Base-by-base conservation (phyloP, 139 green algal species). In the Chlamydomonas sp. region DNA sequence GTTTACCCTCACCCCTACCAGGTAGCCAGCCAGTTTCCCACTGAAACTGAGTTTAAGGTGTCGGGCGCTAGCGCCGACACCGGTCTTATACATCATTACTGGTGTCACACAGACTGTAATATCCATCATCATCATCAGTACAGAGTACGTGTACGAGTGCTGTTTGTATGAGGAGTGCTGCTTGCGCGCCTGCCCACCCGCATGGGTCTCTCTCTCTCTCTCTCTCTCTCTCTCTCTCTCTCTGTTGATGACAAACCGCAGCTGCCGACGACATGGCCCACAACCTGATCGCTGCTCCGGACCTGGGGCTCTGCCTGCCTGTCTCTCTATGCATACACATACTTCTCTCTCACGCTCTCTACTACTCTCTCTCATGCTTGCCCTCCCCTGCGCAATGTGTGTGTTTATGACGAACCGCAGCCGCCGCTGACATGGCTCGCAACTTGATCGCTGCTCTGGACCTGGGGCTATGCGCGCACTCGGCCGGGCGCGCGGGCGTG, bases 351-450 rank as follows among this genome's bases (percentile, higher is more conserved):
- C 43, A 54, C 13, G 16, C 43, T 20, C 43, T 54, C 13, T 20
- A 13, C 43, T 54, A 54, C 43, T 20, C 43, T 54, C 13, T 26
- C 13, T 54, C 43, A 26, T 26, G 20, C 43, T 26, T 20, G 20
- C 43, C 43, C 43, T 20, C 13, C 13, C 43, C 43, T 54, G 20
- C 43, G 16, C 43, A 26, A 54, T 26, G 16, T 54, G 43, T 54
- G 16, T 26, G 16, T 26, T 20, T 26, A 13, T 26, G 16, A 13
- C 43, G 20, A 65, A 22, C 57, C 24, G 35, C 8, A 70, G 28
- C n/a, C n/a, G n/a, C n/a, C n/a, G 63, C 34, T 5, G n/a, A 13
- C 35, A 70, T 72, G 66, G 66, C 66, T 22, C 47, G 66, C 29
- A 63, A 63, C 28, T 47, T 72, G 47, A 43, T 72, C 5, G 30